phyloP scores from a whole-genome alignment of 2,329 filamentous ascomycete species.

The Cladosporium sp. region DNA sequence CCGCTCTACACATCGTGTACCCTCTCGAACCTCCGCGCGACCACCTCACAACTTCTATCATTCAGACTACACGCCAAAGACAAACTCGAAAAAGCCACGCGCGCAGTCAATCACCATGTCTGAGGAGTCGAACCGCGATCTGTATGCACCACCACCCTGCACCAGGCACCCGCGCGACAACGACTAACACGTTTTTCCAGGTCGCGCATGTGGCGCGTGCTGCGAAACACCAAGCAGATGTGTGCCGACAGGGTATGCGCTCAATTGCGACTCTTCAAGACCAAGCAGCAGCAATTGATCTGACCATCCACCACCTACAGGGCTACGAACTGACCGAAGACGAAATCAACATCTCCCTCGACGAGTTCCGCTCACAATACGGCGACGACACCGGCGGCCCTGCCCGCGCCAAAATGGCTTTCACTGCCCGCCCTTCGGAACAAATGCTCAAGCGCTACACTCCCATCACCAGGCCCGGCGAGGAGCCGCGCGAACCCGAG shows the following conservation, averaged over 20 bases:
- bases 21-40: neutral
- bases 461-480: slow-evolving; percentile 65
- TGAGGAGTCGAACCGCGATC: slow-evolving; percentile 21
- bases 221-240: slow-evolving; percentile 94
- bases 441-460: slow-evolving; percentile 85
- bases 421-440: slow-evolving; percentile 81
- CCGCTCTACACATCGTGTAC: neutral
- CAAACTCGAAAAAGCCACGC: slow-evolving; percentile 1
- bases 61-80: neutral
- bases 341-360: slow-evolving; percentile 82
- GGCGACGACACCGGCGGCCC: slow-evolving; percentile 71
- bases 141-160: slow-evolving; percentile 13
- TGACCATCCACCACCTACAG: slow-evolving; percentile 51
- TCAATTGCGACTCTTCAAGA: slow-evolving; percentile 58
- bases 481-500: slow-evolving; percentile 56
- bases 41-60: neutral
- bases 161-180: neutral
- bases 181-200: slow-evolving; percentile 23
- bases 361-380: slow-evolving; percentile 76
- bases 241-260: slow-evolving; percentile 61
- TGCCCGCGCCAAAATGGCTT: slow-evolving; percentile 81
- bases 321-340: slow-evolving; percentile 91
- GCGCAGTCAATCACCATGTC: slow-evolving; percentile 17
- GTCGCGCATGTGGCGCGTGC: slow-evolving; percentile 86
- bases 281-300: neutral